These are phyloP conservation scores for Crucibulum laeve DNA, from an alignment of 768 basidiomycete genomes.

Conservation along the genomic window DNA sequence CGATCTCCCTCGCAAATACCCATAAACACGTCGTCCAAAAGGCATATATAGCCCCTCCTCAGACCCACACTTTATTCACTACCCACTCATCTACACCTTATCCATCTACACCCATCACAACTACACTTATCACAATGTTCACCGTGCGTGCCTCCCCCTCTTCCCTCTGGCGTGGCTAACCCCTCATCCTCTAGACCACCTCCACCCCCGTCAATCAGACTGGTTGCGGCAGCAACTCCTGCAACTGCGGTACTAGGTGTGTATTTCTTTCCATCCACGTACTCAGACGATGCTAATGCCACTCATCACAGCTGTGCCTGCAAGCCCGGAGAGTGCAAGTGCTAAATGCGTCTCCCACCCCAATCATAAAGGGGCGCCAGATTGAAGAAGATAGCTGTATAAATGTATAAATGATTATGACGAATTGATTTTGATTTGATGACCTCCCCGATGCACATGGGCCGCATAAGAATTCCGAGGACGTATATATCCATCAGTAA, in stretches of 20 bases:
- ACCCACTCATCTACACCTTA: constrained; percentile 7
- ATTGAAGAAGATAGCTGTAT: no score
- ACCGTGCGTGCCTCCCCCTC: constrained; percentile 24
- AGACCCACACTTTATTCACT: constrained; percentile 5
- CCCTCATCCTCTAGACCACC: constrained; percentile 20
- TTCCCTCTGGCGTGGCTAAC: constrained; percentile 4
- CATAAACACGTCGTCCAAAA: constrained; percentile 8
- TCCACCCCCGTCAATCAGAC: constrained; percentile 36
- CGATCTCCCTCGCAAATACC: constrained; percentile 11
- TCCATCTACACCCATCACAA: constrained; percentile 9
- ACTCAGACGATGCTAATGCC: constrained; percentile 2
- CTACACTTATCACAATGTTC: constrained; percentile 27
- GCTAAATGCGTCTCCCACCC: constrained; percentile 42
- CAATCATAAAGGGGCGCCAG: no score
- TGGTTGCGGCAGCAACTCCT: constrained; percentile 42
- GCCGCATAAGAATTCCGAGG: no score
- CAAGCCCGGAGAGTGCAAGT: constrained; percentile 64
- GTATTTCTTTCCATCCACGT: constrained; percentile 7
- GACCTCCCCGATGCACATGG: no score
- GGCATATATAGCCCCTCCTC: constrained; percentile 5
- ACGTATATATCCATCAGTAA: no score
- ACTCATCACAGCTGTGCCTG: constrained; percentile 46
- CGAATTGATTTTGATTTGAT: no score
- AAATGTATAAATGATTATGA: no score
- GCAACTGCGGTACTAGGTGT: constrained; percentile 50